Percentiles rank a stretch among this genome's conserved stretches.
These are phyloP conservation scores for Nemania abortiva DNA, from an alignment of 2,329 filamentous ascomycete species.

Conservation along the genomic window DNA sequence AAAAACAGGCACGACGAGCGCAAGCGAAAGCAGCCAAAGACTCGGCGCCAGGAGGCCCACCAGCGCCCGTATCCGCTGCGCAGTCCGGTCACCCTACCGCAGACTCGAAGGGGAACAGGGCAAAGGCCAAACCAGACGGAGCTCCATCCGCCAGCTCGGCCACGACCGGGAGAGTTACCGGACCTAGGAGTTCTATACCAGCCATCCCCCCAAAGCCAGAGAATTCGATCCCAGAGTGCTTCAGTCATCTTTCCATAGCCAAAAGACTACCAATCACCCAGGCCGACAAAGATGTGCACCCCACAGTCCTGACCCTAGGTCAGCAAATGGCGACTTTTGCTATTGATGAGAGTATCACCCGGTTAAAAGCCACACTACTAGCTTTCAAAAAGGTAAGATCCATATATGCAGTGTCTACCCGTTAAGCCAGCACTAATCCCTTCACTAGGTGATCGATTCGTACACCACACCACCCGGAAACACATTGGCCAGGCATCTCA, in stretches of 20 bases:
- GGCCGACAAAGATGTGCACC: constrained; percentile 84
- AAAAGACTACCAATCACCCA: constrained; percentile 66
- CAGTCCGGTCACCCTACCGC: constrained; percentile 54
- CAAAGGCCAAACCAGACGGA: constrained; percentile 62
- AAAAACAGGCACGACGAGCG: constrained; percentile 88
- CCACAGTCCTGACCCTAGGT: constrained; percentile 84
- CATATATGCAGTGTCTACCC: neutral
- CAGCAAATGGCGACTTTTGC: constrained; percentile 91
- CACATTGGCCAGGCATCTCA: constrained; percentile 90
- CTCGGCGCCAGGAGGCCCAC: constrained; percentile 54
- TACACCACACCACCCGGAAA: constrained; percentile 89
- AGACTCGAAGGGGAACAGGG: constrained; percentile 62
- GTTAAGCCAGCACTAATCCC: constrained; percentile 17
- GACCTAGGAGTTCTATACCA: constrained; percentile 54
- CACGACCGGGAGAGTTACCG: constrained; percentile 46
- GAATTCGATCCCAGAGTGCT: constrained; percentile 75
- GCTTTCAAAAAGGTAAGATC: constrained; percentile 84
- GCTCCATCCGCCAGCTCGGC: constrained; percentile 48
- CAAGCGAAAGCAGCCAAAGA: constrained; percentile 72
- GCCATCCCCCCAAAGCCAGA: constrained; percentile 66
- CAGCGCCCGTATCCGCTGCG: constrained; percentile 50
- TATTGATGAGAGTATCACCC: constrained; percentile 88
- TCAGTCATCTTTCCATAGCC: constrained; percentile 84
- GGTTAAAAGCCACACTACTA: constrained; percentile 86
- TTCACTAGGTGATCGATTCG: constrained; percentile 81